A percentile compares a stretch with the other conserved stretches of the same genome.
These are phyloP conservation scores for Acer campestre DNA, from an alignment of 345 rosid genomes.

Conservation along the genomic window DNA sequence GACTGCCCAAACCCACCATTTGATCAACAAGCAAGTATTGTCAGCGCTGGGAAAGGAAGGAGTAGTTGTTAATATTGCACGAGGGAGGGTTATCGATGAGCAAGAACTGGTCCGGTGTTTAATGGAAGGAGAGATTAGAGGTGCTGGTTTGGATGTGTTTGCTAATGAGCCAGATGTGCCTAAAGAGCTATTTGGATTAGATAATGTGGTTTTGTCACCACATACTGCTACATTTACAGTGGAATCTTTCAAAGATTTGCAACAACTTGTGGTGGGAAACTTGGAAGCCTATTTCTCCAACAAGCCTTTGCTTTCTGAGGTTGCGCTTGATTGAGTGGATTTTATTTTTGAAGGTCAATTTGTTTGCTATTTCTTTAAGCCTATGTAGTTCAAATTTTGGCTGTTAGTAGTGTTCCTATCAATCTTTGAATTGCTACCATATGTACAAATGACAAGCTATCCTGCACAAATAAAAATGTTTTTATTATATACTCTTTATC, in stretches of 20 bases:
- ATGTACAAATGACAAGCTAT: no score
- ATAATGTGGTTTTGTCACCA: conserved; percentile 45
- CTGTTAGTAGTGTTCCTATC: no score
- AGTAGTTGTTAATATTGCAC: conserved; percentile 49
- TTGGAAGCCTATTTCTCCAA: conserved; percentile 52
- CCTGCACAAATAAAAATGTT: no score
- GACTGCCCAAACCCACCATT: conserved; percentile 47
- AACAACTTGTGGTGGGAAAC: conserved; percentile 39
- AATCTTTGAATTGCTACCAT: no score
- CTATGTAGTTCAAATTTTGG: no score
- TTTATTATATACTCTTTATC: no score
- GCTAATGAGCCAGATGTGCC: conserved; percentile 52
- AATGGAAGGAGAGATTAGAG: conserved; percentile 41
- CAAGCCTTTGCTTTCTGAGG: conserved; percentile 35
- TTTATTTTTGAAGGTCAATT: no score
- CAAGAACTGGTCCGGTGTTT: conserved; percentile 48
- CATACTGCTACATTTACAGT: conserved; percentile 42
- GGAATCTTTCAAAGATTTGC: conserved; percentile 35
- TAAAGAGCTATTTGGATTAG: conserved; percentile 32
- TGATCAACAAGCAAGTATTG: conserved; percentile 48
- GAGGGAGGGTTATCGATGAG: conserved; percentile 55
- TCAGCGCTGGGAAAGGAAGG: conserved; percentile 46
- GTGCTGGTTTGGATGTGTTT: conserved; percentile 63
- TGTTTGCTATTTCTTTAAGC: no score
- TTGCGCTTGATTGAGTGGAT: conserved; percentile 11